Percentiles rank a stretch among this genome's conserved stretches.
Evolutionary conservation across 805 yeast species (phyloP).

Genomic region (Blastobotrys robertii): DNA sequence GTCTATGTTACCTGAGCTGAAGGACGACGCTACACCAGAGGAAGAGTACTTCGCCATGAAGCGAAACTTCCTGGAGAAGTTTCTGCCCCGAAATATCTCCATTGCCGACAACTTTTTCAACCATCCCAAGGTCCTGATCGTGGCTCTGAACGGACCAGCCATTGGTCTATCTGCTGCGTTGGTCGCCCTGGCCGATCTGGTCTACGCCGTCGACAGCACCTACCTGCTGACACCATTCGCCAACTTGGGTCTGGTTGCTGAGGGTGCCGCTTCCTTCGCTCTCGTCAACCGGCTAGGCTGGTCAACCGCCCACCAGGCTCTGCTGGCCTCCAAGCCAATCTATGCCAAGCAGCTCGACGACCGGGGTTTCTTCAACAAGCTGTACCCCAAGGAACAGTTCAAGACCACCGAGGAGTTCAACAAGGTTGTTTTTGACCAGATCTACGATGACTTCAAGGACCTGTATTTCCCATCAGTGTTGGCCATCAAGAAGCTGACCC

Average conservation of each 20-base stretch:
- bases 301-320: conserved; percentile 62
- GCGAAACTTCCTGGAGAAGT: conserved; percentile 42
- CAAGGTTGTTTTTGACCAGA: conserved; percentile 32
- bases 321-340: conserved; percentile 60
- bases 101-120: conserved; percentile 58
- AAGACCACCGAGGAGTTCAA: conserved; percentile 40
- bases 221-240: conserved; percentile 68
- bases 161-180: conserved; percentile 70
- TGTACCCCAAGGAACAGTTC: conserved; percentile 32
- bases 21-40: conserved; percentile 5
- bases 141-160: conserved; percentile 80
- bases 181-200: conserved; percentile 65
- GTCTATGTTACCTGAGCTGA: conserved; percentile 7
- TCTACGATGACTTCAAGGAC: conserved; percentile 30
- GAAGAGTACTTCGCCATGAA: conserved; percentile 12
- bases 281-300: conserved; percentile 62
- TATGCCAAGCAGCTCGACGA: conserved; percentile 44
- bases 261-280: conserved; percentile 66
- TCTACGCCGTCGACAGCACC: conserved; percentile 53
- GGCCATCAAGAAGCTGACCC: conserved; percentile 38
- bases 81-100: conserved; percentile 62
- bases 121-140: conserved; percentile 61
- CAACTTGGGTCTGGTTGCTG: conserved; percentile 72
- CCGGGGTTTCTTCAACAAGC: conserved; percentile 53
- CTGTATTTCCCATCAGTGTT: conserved; percentile 38